These are phyloP conservation scores for Hyphopichia fennica DNA, from an alignment of 1,139 yeast species.

Conservation along the genomic window DNA sequence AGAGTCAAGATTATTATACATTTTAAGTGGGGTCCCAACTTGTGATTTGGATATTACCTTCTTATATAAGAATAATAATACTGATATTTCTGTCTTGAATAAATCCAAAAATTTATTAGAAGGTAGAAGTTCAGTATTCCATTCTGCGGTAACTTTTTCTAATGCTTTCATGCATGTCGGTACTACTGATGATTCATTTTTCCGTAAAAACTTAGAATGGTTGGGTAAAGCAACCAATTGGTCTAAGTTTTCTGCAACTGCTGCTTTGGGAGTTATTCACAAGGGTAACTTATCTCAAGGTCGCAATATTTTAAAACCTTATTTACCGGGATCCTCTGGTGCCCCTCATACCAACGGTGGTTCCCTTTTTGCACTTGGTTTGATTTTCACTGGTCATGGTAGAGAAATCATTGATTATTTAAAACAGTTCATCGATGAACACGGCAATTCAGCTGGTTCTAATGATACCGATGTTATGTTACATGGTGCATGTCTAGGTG, in stretches of 20 bases:
- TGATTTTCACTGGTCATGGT: constrained; percentile 96
- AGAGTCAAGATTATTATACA: constrained; percentile 54
- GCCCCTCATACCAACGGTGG: constrained; percentile 96
- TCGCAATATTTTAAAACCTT: constrained; percentile 81
- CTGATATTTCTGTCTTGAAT: constrained; percentile 80
- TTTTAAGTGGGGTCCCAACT: constrained; percentile 90
- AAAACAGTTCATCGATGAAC: constrained; percentile 70
- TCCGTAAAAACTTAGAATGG: constrained; percentile 92
- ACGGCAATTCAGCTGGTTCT: constrained; percentile 64
- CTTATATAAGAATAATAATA: constrained; percentile 79
- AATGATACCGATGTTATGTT: constrained; percentile 82
- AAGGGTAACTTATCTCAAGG: constrained; percentile 94
- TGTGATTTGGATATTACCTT: constrained; percentile 92
- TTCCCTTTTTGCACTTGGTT: constrained; percentile 87
- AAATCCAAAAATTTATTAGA: constrained; percentile 81
- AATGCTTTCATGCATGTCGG: constrained; percentile 97
- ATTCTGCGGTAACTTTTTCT: constrained; percentile 92
- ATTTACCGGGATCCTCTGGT: constrained; percentile 79
- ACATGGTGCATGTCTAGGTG: constrained; percentile 95
- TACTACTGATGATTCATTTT: constrained; percentile 92
- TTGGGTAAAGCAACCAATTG: constrained; percentile 95
- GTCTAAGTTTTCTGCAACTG: constrained; percentile 98
- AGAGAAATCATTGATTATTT: constrained; percentile 81
- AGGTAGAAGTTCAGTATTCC: constrained; percentile 92
- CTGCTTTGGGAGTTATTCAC: constrained; percentile 96